These are phyloP conservation scores for Trichosporon coremiiforme DNA, from an alignment of 1,284 basidiomycete species.

Conservation along the genomic window DNA sequence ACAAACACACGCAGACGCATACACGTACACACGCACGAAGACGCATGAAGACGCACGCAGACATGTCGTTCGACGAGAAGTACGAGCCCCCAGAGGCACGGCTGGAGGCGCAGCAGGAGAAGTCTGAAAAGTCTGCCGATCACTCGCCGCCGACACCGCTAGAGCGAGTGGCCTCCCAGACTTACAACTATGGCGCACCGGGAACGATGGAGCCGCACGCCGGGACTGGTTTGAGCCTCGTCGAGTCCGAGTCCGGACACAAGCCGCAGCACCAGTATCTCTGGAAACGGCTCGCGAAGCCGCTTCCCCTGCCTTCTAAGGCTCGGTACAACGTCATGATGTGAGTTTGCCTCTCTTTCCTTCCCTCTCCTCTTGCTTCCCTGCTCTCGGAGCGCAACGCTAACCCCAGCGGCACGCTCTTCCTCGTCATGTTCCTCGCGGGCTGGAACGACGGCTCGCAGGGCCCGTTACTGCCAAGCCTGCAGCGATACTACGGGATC, in stretches of 20 bases:
- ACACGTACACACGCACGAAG: too few relatives aligned
- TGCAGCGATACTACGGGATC: conserved; percentile 61
- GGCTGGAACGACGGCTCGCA: conserved; percentile 68
- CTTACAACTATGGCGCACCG: not conserved
- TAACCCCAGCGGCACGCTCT: conserved; percentile 35
- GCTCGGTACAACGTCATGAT: conserved; percentile 36
- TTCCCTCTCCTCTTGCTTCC: too few relatives aligned
- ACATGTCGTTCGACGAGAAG: conserved; percentile 11
- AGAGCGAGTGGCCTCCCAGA: not conserved
- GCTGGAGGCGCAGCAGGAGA: not conserved
- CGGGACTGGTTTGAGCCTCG: not conserved
- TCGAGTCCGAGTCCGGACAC: not conserved
- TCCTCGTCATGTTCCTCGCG: conserved; percentile 54
- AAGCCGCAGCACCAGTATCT: conserved; percentile 29
- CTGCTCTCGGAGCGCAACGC: too few relatives aligned
- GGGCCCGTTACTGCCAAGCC: conserved; percentile 64
- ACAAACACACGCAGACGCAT: not conserved
- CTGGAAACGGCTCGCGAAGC: conserved; percentile 36
- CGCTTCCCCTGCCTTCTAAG: conserved; percentile 35
- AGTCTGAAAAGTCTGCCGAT: not conserved
- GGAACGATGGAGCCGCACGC: conserved; percentile 15
- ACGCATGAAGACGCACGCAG: too few relatives aligned
- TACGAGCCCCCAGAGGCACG: not conserved
- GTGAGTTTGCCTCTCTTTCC: conserved; percentile 31
- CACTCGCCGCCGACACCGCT: not conserved